phyloP scores from a whole-genome alignment of 108 stramenopile species.

The Conticribra guillardii region DNA sequence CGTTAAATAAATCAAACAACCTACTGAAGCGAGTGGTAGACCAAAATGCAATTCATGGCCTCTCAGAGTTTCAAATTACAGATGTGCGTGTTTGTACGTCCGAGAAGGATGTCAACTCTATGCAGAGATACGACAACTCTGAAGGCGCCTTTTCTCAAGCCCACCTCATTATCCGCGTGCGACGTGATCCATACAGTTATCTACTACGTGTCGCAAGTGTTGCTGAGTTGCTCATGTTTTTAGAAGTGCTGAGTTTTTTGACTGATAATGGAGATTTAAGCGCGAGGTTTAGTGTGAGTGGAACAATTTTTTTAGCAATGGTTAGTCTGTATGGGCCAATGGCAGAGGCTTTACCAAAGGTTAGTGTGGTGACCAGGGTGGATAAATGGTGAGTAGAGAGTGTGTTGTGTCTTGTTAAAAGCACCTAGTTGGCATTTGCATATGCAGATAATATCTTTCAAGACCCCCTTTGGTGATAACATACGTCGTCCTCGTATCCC shows the following conservation, averaged over 20 bases:
- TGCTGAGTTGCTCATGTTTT: conserved; percentile 39
- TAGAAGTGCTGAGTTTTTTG: conserved; percentile 42
- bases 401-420: neutral
- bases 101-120: conserved; percentile 32
- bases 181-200: conserved; percentile 50
- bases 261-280: conserved; percentile 29
- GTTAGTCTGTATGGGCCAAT: conserved; percentile 49
- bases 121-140: conserved; percentile 44
- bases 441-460: too few species aligned
- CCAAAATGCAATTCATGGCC: conserved; percentile 29
- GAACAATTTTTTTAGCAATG: conserved; percentile 48
- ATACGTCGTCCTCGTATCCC: too few species aligned
- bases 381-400: conserved; percentile 35
- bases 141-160: conserved; percentile 42
- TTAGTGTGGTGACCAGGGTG: conserved; percentile 41
- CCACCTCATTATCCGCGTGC: conserved; percentile 31
- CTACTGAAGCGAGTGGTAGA: conserved; percentile 26
- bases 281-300: conserved; percentile 37
- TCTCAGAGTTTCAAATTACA: conserved; percentile 44
- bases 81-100: conserved; percentile 26
- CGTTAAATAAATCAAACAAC: conserved; percentile 1
- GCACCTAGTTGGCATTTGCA: too few species aligned
- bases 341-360: conserved; percentile 47
- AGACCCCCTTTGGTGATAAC: too few species aligned
- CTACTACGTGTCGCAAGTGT: conserved; percentile 36